Base-by-base conservation (phyloP, 225 moss, liverwort and hornwort genomes). In the Neckera pumila region DNA sequence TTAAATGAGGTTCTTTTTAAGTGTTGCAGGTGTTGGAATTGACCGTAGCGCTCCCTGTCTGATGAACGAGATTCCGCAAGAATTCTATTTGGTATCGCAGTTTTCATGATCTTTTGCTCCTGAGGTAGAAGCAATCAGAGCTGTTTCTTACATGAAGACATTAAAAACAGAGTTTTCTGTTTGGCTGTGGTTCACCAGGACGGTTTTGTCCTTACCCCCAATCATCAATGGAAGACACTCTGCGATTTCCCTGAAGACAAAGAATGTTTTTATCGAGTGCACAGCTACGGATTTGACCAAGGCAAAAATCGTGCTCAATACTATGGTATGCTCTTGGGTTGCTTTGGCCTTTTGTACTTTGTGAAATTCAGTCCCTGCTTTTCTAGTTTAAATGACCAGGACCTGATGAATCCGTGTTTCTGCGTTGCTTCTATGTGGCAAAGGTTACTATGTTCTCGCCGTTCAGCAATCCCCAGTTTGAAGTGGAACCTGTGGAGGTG, bases 401-500 rank as follows among this genome's bases (percentile, higher is more conserved):
- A 63, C 30, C 65, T 91, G 56, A 87, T 67, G 61, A 83, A 65
- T 47, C 56, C 15, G 61, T 80, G 73, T 59, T 79, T 76, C 71
- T 89, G 74, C 62, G 45, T 47, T 91, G 79, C 66, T 83, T 76
- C 76, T 86, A 17, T 86, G 83, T 64, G 56, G 79, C 74, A 76
- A 81, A 98, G 98, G 97, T 98, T 74, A 98, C 98, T 72, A 97
- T 97, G 95, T 96, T 96, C 86, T 97, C 95, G 65, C 95, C 97
- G 69, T 98, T 95, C 88, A 95, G 95, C 87, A 89, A 76, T n/a
- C 92, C 92, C 38, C 93, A 94, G 67, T 98, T 97, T 87, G 97
- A 96, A 90, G 94, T 98, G 59, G 97, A 98, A 89, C 96, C 94
- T 86, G 98, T 94, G 72, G 97, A 96, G 91, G 98, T 98, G 54